These are phyloP conservation scores for Rhizophagus prolifer DNA, from an alignment of 192 early-diverging fungal genomes.

Conservation along the genomic window DNA sequence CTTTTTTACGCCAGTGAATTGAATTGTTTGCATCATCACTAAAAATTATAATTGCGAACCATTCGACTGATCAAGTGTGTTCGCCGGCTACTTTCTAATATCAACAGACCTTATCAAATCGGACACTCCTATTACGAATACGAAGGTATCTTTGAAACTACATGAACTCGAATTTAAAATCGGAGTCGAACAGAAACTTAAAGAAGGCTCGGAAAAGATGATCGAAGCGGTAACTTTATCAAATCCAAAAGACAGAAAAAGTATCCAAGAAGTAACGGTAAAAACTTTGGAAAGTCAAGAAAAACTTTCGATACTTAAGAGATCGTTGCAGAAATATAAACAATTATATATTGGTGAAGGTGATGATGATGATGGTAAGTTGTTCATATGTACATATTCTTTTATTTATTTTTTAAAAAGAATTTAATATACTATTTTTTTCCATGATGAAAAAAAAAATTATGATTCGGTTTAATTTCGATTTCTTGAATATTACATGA, in stretches of 20 bases:
- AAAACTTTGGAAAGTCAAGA: slow-evolving; percentile 71
- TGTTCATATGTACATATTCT: neutral
- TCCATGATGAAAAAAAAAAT: too few relatives aligned
- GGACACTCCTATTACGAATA: slow-evolving; percentile 63
- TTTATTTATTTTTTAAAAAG: too few relatives aligned
- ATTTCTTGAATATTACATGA: too few relatives aligned
- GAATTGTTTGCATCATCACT: slow-evolving; percentile 32
- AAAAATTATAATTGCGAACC: slow-evolving; percentile 25
- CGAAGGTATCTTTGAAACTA: slow-evolving; percentile 79
- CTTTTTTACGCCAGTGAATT: slow-evolving; percentile 30
- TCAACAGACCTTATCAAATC: slow-evolving; percentile 67
- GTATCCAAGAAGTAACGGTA: slow-evolving; percentile 51
- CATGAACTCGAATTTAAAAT: slow-evolving; percentile 88
- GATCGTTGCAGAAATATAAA: slow-evolving; percentile 82
- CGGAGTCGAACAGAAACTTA: slow-evolving; percentile 92
- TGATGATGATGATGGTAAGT: slow-evolving; percentile 69
- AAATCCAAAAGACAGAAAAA: slow-evolving; percentile 56
- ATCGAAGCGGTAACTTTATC: slow-evolving; percentile 46
- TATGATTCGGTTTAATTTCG: too few relatives aligned
- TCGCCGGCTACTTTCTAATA: slow-evolving; percentile 33
- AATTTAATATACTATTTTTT: neutral
- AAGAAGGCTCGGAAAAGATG: slow-evolving; percentile 77
- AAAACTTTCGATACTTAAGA: slow-evolving; percentile 70
- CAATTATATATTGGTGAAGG: slow-evolving; percentile 77
- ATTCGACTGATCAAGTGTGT: slow-evolving; percentile 28